Percentiles rank a stretch among this genome's conserved stretches.
These are phyloP conservation scores for Alternaria novae-zelandiae DNA, from an alignment of 2,329 filamentous ascomycete species.

Conservation along the genomic window DNA sequence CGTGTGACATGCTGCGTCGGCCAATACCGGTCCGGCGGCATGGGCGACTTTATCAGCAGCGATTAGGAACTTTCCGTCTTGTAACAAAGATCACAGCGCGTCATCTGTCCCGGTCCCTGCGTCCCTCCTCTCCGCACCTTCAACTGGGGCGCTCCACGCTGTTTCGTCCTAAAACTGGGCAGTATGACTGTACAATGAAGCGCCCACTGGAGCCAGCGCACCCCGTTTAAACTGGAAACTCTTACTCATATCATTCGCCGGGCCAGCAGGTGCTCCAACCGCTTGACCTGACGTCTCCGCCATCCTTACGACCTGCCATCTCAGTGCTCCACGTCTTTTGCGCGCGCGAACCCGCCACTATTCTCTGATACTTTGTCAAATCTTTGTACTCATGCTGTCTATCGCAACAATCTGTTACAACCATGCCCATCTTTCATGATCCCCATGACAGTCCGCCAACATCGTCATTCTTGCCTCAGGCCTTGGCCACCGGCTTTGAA, in stretches of 20 bases:
- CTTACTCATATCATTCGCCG: constrained; percentile 37
- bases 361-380: constrained; percentile 3
- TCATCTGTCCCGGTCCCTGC: constrained; percentile 34
- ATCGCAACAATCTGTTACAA: constrained; percentile 21
- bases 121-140: constrained; percentile 29
- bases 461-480: constrained; percentile 22
- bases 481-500: constrained; percentile 18
- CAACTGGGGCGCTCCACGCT: constrained; percentile 21
- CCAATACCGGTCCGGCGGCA: constrained; percentile 22
- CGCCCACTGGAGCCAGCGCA: constrained; percentile 46
- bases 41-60: constrained; percentile 34
- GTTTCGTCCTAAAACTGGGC: constrained; percentile 29
- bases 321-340: constrained; percentile 25
- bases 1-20: constrained; percentile 32
- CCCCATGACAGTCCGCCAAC: constrained; percentile 35
- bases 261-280: constrained; percentile 43
- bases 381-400: constrained; percentile 34
- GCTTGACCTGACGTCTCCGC: constrained; percentile 35
- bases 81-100: constrained; percentile 30
- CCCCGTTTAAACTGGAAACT: constrained; percentile 31
- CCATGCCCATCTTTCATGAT: constrained; percentile 51
- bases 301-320: constrained; percentile 24
- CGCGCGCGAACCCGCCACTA: constrained; percentile 15
- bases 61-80: constrained; percentile 34
- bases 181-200: constrained; percentile 24